phyloP scores from a whole-genome alignment of 768 basidiomycete genomes.

The Bullera alba region DNA sequence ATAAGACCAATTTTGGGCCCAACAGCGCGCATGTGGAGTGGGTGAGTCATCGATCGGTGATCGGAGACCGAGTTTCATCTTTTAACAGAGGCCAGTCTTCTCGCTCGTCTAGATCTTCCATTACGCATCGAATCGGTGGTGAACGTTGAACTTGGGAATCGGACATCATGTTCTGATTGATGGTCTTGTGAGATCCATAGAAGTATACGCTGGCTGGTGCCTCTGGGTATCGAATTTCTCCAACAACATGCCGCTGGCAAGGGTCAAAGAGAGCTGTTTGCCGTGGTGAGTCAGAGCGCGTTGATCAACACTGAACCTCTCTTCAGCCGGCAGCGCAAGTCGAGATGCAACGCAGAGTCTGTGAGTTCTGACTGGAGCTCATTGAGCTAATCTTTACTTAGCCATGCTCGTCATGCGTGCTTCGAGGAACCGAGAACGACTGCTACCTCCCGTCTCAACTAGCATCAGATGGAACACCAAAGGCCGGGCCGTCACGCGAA shows the following conservation, averaged over 20 bases:
- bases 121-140: too few relatives aligned
- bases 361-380: background rate
- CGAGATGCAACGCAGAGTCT: background rate
- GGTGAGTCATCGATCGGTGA: too few relatives aligned
- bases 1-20: too few relatives aligned
- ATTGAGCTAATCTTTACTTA: background rate
- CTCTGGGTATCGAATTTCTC: too few relatives aligned
- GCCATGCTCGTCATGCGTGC: constrained; percentile 14
- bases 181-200: too few relatives aligned
- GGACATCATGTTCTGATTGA: too few relatives aligned
- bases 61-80: too few relatives aligned
- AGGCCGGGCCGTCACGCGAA: background rate
- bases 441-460: background rate
- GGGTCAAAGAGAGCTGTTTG: background rate
- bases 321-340: background rate
- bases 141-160: too few relatives aligned
- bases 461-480: background rate
- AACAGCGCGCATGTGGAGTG: too few relatives aligned
- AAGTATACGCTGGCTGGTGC: too few relatives aligned
- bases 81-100: too few relatives aligned
- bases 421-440: constrained; percentile 1
- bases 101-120: too few relatives aligned
- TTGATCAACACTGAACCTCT: background rate
- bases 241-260: background rate
- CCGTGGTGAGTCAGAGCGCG: background rate